Base-by-base conservation (phyloP, 805 yeast genomes). In the Metschnikowia lochheadii region DNA sequence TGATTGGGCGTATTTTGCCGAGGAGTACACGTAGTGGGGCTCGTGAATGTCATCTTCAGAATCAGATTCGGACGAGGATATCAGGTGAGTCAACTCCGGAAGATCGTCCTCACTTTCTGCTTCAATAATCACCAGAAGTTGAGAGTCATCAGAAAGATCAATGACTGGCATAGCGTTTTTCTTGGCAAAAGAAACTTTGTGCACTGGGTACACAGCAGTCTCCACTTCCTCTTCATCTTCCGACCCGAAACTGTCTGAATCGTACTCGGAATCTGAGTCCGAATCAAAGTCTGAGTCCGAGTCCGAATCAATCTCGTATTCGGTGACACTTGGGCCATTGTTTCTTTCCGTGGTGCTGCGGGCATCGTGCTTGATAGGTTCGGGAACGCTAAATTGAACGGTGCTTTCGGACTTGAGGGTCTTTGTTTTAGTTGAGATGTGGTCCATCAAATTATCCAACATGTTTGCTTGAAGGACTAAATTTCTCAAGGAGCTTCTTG, bases 401-500 rank as follows among this genome's bases (percentile, higher is more conserved):
- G 49, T 49, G 35, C 53, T 20, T 18, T 48, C 48, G 6, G 45
- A 36, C 42, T 40, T 49, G 44, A 46, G 53, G 55, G 65, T 64
- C 48, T 58, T 63, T 35, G 70, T 59, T 53, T 66, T 68, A 36
- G 52, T 59, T 44, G 68, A 54, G 35, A 79, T 67, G 49, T 69
- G 69, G 59, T 80, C 87, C 79, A 85, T 82, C 47, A 85, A 63
- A 53, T 72, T 75, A 61, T 85, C 90, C 55, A 85, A 73, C 71
- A 85, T 68, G 63, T 85, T 85, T 18, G 90, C 89, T 65, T 85
- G 90, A 38, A 82, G 76, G 3, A 85, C 88, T 37, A 85, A 72
- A 46, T 73, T 68, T 44, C 87, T 73, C 46, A 85, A 72, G 48
- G 81, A 69, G 32, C 83, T 78, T 57, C 82, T 84, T 13, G 78